Percentiles rank a stretch among this genome's conserved stretches.
Conservation (phyloP, 2,329 filamentous ascomycete genomes). For the Fusarium sp. region DNA sequence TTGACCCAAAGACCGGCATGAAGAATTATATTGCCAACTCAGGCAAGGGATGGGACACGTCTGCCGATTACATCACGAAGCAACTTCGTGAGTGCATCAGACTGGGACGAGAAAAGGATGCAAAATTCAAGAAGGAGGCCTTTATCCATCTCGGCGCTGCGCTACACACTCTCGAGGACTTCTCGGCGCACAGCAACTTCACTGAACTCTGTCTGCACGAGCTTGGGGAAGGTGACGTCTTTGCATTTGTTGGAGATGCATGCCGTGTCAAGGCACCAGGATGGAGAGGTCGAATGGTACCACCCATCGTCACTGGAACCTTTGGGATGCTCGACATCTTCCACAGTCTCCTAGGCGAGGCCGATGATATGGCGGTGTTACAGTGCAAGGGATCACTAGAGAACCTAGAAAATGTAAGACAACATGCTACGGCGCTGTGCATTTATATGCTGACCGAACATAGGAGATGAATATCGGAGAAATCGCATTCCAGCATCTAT, state of each 20-base stretch:
- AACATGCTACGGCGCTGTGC: background rate
- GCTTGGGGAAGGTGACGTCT: slow-evolving; percentile 74
- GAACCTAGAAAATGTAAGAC: slow-evolving; percentile 68
- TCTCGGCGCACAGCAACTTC: slow-evolving; percentile 78
- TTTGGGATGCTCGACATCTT: slow-evolving; percentile 72
- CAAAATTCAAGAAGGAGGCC: slow-evolving; percentile 34
- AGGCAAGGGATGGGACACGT: slow-evolving; percentile 83
- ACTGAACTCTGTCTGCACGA: slow-evolving; percentile 78
- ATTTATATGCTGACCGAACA: slow-evolving; percentile 6
- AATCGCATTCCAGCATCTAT: slow-evolving; percentile 49
- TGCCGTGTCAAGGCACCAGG: slow-evolving; percentile 63
- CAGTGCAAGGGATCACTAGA: slow-evolving; percentile 71
- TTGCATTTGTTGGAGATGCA: slow-evolving; percentile 57
- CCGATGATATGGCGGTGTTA: slow-evolving; percentile 56
- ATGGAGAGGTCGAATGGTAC: slow-evolving; percentile 64
- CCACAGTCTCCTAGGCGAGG: slow-evolving; percentile 73
- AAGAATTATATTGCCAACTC: slow-evolving; percentile 95
- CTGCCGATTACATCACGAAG: slow-evolving; percentile 80
- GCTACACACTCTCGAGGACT: slow-evolving; percentile 77
- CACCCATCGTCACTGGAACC: slow-evolving; percentile 73
- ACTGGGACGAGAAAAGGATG: slow-evolving; percentile 63
- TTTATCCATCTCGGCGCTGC: slow-evolving; percentile 70
- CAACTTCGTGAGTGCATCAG: slow-evolving; percentile 77
- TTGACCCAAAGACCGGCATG: slow-evolving; percentile 83
- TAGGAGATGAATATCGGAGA: slow-evolving; percentile 73